Evolutionary conservation across 1,284 basidiomycete species (phyloP).

Genomic region (Ustilago crameri): DNA sequence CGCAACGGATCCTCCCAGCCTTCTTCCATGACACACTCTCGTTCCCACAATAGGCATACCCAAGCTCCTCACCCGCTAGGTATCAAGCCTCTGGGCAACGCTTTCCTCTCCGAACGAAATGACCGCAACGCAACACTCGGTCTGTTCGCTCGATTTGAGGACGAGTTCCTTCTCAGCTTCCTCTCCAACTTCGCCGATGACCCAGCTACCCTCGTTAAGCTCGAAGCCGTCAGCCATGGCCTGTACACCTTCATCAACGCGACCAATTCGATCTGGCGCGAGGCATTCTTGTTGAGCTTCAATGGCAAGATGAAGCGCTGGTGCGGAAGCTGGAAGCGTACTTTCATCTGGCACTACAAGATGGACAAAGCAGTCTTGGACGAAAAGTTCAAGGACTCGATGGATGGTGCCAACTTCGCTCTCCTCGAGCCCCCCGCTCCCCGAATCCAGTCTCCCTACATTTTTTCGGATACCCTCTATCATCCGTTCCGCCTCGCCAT

Average conservation of each 20-base stretch:
- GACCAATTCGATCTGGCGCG: conserved; percentile 56
- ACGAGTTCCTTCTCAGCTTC: conserved; percentile 55
- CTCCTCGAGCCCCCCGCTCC: conserved; percentile 27
- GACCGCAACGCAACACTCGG: conserved; percentile 52
- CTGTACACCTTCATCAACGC: conserved; percentile 54
- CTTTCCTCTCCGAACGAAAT: conserved; percentile 48
- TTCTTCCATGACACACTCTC: neutral
- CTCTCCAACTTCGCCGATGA: conserved; percentile 44
- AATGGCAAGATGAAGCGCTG: conserved; percentile 50
- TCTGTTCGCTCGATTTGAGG: conserved; percentile 44
- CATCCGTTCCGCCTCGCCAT: conserved; percentile 58
- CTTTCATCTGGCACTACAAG: conserved; percentile 46
- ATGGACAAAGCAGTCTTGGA: conserved; percentile 23
- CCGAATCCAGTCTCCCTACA: conserved; percentile 40
- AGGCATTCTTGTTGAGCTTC: conserved; percentile 44
- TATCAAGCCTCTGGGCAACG: conserved; percentile 61
- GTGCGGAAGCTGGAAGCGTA: conserved; percentile 63
- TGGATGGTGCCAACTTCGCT: conserved; percentile 31
- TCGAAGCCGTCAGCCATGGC: conserved; percentile 47
- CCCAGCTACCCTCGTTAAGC: conserved; percentile 26
- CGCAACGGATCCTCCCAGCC: conserved; percentile 19
- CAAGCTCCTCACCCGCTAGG: conserved; percentile 58
- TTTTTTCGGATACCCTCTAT: conserved; percentile 61
- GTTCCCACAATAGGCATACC: conserved; percentile 11
- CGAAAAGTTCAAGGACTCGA: conserved; percentile 21